Base-by-base conservation (phyloP, 345 rosid genomes). In the Lepidium didymum region DNA sequence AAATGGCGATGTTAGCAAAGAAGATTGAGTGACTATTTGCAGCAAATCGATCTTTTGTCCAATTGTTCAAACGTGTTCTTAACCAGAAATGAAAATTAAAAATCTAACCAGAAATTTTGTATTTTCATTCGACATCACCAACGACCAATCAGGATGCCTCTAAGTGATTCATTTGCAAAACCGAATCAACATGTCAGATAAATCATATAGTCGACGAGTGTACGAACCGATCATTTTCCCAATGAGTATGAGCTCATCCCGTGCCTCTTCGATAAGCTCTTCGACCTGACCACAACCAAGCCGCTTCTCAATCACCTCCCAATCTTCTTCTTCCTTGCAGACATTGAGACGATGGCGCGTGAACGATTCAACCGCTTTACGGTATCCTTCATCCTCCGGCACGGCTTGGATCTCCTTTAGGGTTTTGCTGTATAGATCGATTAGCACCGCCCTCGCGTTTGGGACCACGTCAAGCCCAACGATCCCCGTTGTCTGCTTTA, bases 231-330 rank as follows among this genome's bases (percentile, higher is more conserved):
- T 94, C 96, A 94, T 94, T 78, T 87, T 89, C 3, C 68, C 85
- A 53, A 89, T 83, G 77, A 91, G 96, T n/a, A 82, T 91, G 82
- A 91, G 95, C 83, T 94, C 96, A 60, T 94, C 97, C 21, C 65
- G 80, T 76, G 99, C 99, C 78, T 89, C 97, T 77, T 94, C 99
- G 37, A 94, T 84, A 46, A 94, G 94, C 86, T 91, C 97, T 78
- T 95, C 99, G 55, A 91, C 97, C 83, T 91, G 96, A 64, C 99
- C 99, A 57, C 97, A 91, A 4, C 92, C 96, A 15, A 95, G 78
- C 33, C 83, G 82, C 57, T 89, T 84, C 88, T 91, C 96, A 67
- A 95, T 91, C 68, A 23, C 52, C 79, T 91, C 99, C 96, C 96
- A 95, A 42, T 91, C 94, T 52, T 79, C 85, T 70, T 91, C 96